phyloP scores from a whole-genome alignment of 1,284 basidiomycete species.

The Crucibulum parvulum region DNA sequence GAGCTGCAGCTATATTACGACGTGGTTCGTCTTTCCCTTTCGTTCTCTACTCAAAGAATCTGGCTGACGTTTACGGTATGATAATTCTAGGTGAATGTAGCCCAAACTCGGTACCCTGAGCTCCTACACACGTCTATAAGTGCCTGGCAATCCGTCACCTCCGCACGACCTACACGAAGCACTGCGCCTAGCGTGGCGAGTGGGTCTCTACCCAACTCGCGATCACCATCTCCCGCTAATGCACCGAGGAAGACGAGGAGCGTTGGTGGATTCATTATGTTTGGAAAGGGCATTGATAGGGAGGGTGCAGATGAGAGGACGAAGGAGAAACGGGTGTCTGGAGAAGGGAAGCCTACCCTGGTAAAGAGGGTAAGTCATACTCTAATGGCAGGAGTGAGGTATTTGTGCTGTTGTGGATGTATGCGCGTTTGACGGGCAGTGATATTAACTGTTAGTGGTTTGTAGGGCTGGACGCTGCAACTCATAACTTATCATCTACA shows the following conservation, averaged over 20 bases:
- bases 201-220: background rate
- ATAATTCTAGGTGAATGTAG: conserved; percentile 17
- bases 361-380: background rate
- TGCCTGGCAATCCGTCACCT: conserved; percentile 21
- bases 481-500: too few relatives aligned
- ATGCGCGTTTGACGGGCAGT: background rate
- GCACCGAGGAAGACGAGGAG: background rate
- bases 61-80: background rate
- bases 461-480: too few relatives aligned
- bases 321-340: background rate
- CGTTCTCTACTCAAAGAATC: background rate
- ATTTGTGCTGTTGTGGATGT: background rate
- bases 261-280: background rate
- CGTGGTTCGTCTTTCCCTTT: conserved; percentile 15
- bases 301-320: background rate
- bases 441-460: too few relatives aligned
- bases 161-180: conserved; percentile 4
- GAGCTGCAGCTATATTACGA: conserved; percentile 30
- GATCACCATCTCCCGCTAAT: background rate
- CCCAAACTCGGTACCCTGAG: conserved; percentile 22
- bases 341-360: background rate
- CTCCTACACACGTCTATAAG: conserved; percentile 21
- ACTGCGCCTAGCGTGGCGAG: background rate
- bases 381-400: background rate
- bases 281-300: background rate